Conservation (phyloP, 768 basidiomycete species). For the Amanita fuliginea region DNA sequence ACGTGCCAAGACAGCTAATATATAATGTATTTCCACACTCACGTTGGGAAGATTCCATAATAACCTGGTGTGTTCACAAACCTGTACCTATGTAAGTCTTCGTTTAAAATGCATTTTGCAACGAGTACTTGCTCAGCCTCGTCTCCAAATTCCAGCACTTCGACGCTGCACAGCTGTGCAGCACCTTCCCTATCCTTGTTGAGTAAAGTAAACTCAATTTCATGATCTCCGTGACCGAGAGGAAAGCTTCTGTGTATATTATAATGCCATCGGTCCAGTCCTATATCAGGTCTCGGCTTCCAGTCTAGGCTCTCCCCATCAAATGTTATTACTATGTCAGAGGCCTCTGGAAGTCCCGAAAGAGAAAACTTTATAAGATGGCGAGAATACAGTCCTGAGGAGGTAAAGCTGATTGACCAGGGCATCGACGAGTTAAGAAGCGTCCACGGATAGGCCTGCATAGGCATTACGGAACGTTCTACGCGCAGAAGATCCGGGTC, state of each 20-base stretch:
- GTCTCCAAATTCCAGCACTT: conserved; percentile 63
- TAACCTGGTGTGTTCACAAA: conserved; percentile 47
- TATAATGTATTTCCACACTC: conserved; percentile 12
- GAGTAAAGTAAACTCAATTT: conserved; percentile 44
- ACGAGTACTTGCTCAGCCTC: conserved; percentile 38
- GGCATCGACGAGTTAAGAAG: conserved; percentile 48
- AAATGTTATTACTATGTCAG: conserved; percentile 45
- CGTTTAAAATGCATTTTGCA: background rate
- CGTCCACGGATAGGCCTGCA: conserved; percentile 71
- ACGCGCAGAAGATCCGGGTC: conserved; percentile 21
- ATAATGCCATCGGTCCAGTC: conserved; percentile 70
- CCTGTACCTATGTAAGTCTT: conserved; percentile 20
- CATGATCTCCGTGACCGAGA: conserved; percentile 42
- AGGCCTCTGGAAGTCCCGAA: conserved; percentile 48
- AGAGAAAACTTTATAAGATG: conserved; percentile 62
- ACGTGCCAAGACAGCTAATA: background rate
- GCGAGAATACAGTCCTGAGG: conserved; percentile 51
- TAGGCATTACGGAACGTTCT: conserved; percentile 64
- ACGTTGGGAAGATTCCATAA: conserved; percentile 71
- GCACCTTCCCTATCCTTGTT: conserved; percentile 34
- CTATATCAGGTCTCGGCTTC: conserved; percentile 43
- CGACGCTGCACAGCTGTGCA: conserved; percentile 70
- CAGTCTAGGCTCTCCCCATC: conserved; percentile 54
- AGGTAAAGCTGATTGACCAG: conserved; percentile 50
- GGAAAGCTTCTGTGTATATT: conserved; percentile 33